Base-by-base conservation (phyloP, 148 eudicot genomes). In the Suaeda aralocaspica region DNA sequence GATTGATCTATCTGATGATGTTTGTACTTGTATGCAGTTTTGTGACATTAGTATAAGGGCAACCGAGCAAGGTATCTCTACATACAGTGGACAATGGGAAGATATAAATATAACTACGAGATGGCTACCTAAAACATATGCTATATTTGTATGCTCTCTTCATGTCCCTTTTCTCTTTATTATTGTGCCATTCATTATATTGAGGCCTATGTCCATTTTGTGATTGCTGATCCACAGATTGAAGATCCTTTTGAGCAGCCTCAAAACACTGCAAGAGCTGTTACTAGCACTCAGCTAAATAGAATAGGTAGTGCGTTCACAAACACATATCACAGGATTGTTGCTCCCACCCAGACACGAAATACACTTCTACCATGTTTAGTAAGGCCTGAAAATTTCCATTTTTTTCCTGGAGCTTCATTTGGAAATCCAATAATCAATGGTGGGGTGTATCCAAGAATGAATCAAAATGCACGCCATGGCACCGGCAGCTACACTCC, bases 221-320 rank as follows among this genome's bases (percentile, higher is more conserved):
- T 50, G 41, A 49, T 49, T 64, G 58, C 25, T 52, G 61, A 45
- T 74, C 36, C 36, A 44, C 68, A 89, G 95, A 77, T 87, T 60
- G 96, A 89, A 81, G 96, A 89, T 82, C 95, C 95, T 25, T 87
- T 87, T 76, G 95, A 89, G 78, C 95, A 87, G 75, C 89, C 89
- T 24, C 70, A 57, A 45, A 89, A 89, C 69, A 66, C 88, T 33
- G 92, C 89, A 33, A 82, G 96, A 81, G 70, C 89, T 14, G 96
- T 89, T 18, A 51, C 75, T 51, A 45, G 33, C 42, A 62, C 60
- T 36, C 82, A 85, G 59, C 76, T 89, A 12, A 57, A 66, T 28
- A 83, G 70, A 69, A 85, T 89, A 51, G 69, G 77, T 14, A 76
- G 77, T 66, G 86, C 65, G 44, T 82, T 87, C 76, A 77, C 63